These are phyloP conservation scores for Tinospora cordifolia DNA, from an alignment of 164 flowering plant species.

Conservation along the genomic window DNA sequence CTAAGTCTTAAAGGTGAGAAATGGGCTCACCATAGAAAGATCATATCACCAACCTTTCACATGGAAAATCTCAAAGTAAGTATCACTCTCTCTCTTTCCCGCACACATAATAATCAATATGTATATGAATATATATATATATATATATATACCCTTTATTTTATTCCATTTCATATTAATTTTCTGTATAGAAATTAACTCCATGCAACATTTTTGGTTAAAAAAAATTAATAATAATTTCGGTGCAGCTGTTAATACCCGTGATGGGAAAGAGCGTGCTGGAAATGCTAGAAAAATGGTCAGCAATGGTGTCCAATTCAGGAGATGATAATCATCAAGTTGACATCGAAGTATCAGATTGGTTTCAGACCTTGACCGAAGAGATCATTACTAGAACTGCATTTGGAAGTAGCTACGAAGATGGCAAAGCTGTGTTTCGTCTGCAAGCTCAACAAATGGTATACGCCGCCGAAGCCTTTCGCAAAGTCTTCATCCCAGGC, in stretches of 20 bases:
- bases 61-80: conserved; percentile 93
- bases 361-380: conserved; percentile 62
- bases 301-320: conserved; percentile 25
- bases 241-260: conserved; percentile 58
- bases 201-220: neutral
- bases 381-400: conserved; percentile 67
- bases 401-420: conserved; percentile 80
- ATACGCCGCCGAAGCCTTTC: conserved; percentile 70
- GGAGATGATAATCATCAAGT: conserved; percentile 33
- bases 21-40: conserved; percentile 96
- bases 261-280: conserved; percentile 59
- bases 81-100: neutral
- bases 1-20: conserved; percentile 88
- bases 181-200: too few relatives aligned
- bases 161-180: neutral
- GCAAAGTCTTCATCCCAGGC: conserved; percentile 76
- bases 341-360: conserved; percentile 75
- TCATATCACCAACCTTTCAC: conserved; percentile 82
- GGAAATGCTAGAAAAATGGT: conserved; percentile 68
- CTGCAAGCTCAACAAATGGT: conserved; percentile 76
- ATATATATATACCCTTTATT: conserved; percentile 2
- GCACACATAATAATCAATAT: too few relatives aligned
- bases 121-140: too few relatives aligned
- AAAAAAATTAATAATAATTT: neutral
- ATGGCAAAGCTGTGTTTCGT: conserved; percentile 66